phyloP scores from a whole-genome alignment of 345 rosid genomes.

The Barbarea vulgaris region DNA sequence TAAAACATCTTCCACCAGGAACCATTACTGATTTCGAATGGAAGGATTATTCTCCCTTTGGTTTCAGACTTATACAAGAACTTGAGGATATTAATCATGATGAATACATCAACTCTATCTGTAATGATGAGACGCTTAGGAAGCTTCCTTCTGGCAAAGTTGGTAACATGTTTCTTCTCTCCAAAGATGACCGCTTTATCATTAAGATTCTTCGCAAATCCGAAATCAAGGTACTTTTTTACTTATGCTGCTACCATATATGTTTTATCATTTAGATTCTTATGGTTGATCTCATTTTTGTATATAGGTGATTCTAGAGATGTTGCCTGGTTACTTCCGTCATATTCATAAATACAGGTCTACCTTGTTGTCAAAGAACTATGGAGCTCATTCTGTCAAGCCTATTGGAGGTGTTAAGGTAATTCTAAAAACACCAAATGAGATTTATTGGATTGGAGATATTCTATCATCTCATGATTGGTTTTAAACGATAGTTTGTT shows the following conservation, averaged over 20 bases:
- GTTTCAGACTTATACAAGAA: slow-evolving; percentile 56
- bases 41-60: slow-evolving; percentile 59
- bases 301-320: slow-evolving; percentile 46
- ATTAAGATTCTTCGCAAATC: slow-evolving; percentile 56
- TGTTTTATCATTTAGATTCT: no score
- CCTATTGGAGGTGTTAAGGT: slow-evolving; percentile 63
- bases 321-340: slow-evolving; percentile 51
- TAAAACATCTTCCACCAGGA: slow-evolving; percentile 40
- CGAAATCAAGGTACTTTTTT: slow-evolving; percentile 51
- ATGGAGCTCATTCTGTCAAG: slow-evolving; percentile 56
- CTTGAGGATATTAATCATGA: slow-evolving; percentile 47
- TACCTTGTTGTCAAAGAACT: slow-evolving; percentile 46
- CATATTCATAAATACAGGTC: slow-evolving; percentile 46
- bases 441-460: background rate
- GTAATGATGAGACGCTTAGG: slow-evolving; percentile 49
- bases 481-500: background rate
- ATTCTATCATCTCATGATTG: background rate
- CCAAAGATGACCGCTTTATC: slow-evolving; percentile 47
- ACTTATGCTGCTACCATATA: background rate
- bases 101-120: slow-evolving; percentile 50
- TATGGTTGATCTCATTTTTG: slow-evolving; percentile 4
- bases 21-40: slow-evolving; percentile 47
- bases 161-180: slow-evolving; percentile 46
- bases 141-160: slow-evolving; percentile 49
- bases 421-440: background rate